Conservation (phyloP, 225 moss, liverwort and hornwort genomes). For the Bryoerythrophyllum caledonicum region DNA sequence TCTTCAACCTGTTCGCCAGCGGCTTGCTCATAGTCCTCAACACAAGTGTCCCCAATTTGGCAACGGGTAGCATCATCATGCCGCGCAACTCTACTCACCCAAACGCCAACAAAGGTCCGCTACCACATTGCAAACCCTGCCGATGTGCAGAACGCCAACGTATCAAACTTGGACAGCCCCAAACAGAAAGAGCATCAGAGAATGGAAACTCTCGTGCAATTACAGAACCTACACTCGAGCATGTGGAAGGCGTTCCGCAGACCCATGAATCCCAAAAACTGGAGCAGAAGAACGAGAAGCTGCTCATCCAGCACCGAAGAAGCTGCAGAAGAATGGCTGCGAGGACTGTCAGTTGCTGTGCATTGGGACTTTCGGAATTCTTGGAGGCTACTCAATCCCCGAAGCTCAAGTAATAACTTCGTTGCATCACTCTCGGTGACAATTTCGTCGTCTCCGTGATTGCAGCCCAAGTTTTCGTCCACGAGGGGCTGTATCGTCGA, state of each 20-base stretch:
- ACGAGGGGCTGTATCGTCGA: background rate
- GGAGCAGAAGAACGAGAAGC: background rate
- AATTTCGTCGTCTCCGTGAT: background rate
- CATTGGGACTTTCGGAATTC: background rate
- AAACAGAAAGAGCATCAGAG: too few species aligned
- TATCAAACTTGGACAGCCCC: background rate
- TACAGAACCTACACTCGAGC: background rate
- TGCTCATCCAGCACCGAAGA: background rate
- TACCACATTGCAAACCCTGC: constrained; percentile 12
- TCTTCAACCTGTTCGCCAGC: constrained; percentile 75
- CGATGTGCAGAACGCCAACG: too few species aligned
- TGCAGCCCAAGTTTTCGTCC: constrained; percentile 23
- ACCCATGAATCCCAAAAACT: constrained; percentile 9
- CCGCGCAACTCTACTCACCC: background rate
- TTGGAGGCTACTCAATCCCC: constrained; percentile 12
- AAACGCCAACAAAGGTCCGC: background rate
- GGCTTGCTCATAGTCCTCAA: constrained; percentile 95
- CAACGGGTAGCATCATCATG: constrained; percentile 80
- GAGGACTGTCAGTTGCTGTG: background rate
- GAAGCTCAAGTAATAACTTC: background rate
- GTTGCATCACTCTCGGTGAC: background rate
- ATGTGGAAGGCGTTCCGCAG: background rate
- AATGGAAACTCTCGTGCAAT: background rate
- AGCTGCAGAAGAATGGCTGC: background rate
- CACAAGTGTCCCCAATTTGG: constrained; percentile 91